phyloP scores from a whole-genome alignment of 2,329 filamentous ascomycete species.

The Calonectria ilicicola region DNA sequence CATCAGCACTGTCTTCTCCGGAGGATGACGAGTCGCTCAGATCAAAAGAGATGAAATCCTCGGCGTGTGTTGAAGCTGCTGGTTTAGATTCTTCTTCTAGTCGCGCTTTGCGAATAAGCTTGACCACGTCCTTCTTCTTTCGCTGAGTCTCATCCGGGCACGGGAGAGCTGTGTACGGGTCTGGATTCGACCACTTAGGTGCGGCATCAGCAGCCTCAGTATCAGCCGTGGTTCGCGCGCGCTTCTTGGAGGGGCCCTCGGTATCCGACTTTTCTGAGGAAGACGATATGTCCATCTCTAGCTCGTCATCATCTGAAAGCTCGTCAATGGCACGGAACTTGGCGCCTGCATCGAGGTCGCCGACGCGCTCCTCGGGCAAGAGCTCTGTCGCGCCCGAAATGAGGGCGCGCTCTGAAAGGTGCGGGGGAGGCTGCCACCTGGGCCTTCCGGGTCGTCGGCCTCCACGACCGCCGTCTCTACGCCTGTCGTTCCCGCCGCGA shows the following conservation, averaged over 20 bases:
- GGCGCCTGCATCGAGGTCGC: conserved; percentile 57
- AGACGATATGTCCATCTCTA: conserved; percentile 72
- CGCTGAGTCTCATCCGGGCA: conserved; percentile 78
- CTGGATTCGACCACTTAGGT: conserved; percentile 95
- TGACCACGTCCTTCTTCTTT: conserved; percentile 89
- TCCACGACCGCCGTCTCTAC: conserved; percentile 43
- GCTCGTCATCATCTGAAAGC: conserved; percentile 72
- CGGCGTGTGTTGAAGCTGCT: conserved; percentile 67
- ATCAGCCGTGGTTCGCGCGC: conserved; percentile 42
- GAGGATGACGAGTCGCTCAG: conserved; percentile 70
- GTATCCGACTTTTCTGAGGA: conserved; percentile 42
- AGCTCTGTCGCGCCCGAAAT: conserved; percentile 57
- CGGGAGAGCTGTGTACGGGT: conserved; percentile 90
- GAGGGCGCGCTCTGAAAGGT: conserved; percentile 62
- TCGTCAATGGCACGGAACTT: conserved; percentile 69
- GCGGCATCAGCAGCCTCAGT: conserved; percentile 54
- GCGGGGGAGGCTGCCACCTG: conserved; percentile 53
- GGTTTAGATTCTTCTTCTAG: conserved; percentile 66
- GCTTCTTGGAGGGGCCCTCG: conserved; percentile 57
- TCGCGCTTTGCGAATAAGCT: conserved; percentile 91
- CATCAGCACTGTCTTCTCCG: conserved; percentile 39
- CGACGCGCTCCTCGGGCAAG: conserved; percentile 59
- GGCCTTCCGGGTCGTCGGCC: conserved; percentile 43
- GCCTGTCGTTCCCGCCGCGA: conserved; percentile 27
- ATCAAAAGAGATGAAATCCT: conserved; percentile 93